Conservation (phyloP, 768 basidiomycete genomes). For the Auricularia auricula-judae region DNA sequence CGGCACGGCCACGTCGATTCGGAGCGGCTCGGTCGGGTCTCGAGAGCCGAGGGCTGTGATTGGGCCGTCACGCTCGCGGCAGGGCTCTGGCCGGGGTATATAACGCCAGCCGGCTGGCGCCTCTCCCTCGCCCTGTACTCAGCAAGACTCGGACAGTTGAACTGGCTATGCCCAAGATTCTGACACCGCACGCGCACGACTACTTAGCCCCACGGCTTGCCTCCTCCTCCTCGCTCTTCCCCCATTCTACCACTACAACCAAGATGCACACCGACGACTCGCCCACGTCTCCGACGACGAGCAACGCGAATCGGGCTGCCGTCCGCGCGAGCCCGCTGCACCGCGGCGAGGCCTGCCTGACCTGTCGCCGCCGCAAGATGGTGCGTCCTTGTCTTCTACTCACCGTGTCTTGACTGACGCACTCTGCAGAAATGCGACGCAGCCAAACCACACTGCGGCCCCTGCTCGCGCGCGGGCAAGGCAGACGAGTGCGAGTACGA, state of each 20-base stretch:
- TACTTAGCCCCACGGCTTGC: not conserved
- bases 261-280: not conserved
- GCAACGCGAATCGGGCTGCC: not conserved
- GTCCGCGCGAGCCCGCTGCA: not conserved
- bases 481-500: constrained; percentile 1
- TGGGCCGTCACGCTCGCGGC: too few species aligned
- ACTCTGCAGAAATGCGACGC: constrained; percentile 1
- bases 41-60: too few species aligned
- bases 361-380: not conserved
- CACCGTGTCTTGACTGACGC: not conserved
- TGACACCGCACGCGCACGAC: not conserved
- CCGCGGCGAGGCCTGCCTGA: not conserved
- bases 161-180: not conserved
- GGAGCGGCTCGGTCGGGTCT: too few species aligned
- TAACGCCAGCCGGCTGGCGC: too few species aligned
- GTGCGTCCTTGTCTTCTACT: not conserved
- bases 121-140: too few species aligned
- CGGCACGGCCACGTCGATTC: too few species aligned
- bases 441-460: not conserved
- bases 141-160: too few species aligned
- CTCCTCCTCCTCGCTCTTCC: not conserved
- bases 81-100: too few species aligned
- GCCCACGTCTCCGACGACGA: not conserved
- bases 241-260: not conserved
- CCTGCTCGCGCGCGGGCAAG: not conserved